Percentiles rank a stretch among this genome's conserved stretches.
These are phyloP conservation scores for Cladorrhinum sp. DNA, from an alignment of 2,329 filamentous ascomycete genomes.

Conservation along the genomic window DNA sequence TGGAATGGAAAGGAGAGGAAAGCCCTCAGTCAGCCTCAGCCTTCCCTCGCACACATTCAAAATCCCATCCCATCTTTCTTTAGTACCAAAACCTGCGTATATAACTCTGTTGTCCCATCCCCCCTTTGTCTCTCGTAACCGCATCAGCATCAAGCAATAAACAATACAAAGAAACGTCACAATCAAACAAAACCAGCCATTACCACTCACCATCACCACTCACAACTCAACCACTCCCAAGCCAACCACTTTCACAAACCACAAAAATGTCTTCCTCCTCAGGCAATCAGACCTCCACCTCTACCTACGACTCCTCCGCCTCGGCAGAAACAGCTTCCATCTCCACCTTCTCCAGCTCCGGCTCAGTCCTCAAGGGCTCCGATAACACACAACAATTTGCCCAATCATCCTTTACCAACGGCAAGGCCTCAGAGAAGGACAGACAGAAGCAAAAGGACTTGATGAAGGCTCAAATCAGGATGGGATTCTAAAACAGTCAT, in stretches of 20 bases:
- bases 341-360: conserved; percentile 24
- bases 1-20: background rate
- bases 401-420: conserved; percentile 1
- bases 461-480: conserved; percentile 20
- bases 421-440: conserved; percentile 3
- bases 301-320: background rate
- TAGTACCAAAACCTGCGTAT: background rate
- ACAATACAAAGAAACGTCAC: background rate
- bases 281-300: background rate
- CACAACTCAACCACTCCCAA: background rate
- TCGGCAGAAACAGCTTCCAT: conserved; percentile 27
- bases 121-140: background rate
- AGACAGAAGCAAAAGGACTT: conserved; percentile 10
- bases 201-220: background rate
- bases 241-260: background rate
- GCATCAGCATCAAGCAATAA: background rate
- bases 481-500: conserved; percentile 13
- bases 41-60: background rate
- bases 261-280: conserved; percentile 5
- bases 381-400: conserved; percentile 18
- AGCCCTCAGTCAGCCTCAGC: background rate
- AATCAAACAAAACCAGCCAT: background rate
- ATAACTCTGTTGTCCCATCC: background rate
- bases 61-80: too few relatives aligned
- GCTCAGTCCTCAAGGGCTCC: conserved; percentile 23